These are phyloP conservation scores for Pythium pyrilobum DNA, from an alignment of 352 stramenopile species.

Conservation along the genomic window DNA sequence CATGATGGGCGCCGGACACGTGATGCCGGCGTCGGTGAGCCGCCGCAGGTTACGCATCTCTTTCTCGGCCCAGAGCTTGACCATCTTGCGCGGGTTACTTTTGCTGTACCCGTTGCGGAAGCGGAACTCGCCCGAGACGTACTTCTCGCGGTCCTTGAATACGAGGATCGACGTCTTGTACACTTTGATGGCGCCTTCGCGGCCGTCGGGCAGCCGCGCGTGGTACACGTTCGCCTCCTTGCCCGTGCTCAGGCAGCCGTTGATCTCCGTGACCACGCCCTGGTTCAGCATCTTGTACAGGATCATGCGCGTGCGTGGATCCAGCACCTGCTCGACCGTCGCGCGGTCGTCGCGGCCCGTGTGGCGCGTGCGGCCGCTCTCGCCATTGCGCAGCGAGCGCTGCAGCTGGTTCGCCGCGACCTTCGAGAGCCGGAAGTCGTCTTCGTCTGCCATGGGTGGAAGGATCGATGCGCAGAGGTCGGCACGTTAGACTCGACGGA, in stretches of 20 bases:
- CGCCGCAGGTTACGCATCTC: conserved; percentile 98
- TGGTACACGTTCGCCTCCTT: conserved; percentile 99
- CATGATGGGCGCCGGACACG: conserved; percentile 89
- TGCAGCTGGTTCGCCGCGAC: conserved; percentile 71
- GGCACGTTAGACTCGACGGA: too few species aligned
- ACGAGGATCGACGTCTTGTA: conserved; percentile 94
- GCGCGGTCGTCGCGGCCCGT: conserved; percentile 96
- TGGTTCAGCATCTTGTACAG: conserved; percentile 98
- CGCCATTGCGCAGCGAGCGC: conserved; percentile 66
- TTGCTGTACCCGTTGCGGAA: conserved; percentile 96
- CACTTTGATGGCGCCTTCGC: conserved; percentile 82
- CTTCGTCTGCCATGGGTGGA: conserved; percentile 38
- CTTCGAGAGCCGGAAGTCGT: conserved; percentile 74
- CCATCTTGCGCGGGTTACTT: conserved; percentile 99
- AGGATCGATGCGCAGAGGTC: neutral
- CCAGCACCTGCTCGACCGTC: conserved; percentile 97
- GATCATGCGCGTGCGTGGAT: conserved; percentile 98
- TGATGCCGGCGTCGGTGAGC: conserved; percentile 89
- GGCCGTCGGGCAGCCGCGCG: conserved; percentile 65
- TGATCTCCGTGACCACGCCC: conserved; percentile 95
- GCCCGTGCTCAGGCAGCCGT: conserved; percentile 98
- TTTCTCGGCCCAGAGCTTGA: conserved; percentile 99
- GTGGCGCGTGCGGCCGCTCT: conserved; percentile 81
- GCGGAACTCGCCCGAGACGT: conserved; percentile 97
- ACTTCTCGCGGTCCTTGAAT: conserved; percentile 99